Evolutionary conservation across 164 flowering plant species (phyloP), one percentile per base, ranked within the genome.

Genomic region (Saururus chinensis): DNA sequence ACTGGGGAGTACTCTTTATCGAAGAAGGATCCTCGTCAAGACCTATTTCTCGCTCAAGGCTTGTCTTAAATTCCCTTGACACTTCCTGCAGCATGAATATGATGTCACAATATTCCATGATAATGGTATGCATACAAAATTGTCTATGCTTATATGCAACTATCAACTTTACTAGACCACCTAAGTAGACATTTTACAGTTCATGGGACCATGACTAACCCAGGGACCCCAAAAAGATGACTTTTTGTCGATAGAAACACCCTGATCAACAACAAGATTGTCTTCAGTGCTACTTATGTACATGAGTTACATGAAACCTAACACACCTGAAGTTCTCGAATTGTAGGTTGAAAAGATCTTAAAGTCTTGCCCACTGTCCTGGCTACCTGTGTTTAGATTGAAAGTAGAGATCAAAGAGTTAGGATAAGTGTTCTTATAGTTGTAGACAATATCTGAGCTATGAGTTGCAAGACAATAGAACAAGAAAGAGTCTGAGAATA

Each of bases 261-360:
- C 40, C 7, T 14, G 19, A 35, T 16, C 21, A 61, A 1, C 19
- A 25, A 37, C 56, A 62, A 51, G 21, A 20, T 1, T 10, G 17
- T 26, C 14, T 19, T 7, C 30, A 30, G 6, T n/a, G 37, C 6
- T 30, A 30, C 37, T 30, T 30, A 30, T 2, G 37, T 2, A 30
- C 2, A 30, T 30, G 37, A 30, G 37, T 30, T 6, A 30, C 4
- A 62, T 35, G 16, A 17, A 55, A 58, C 14, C 26, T 45, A 19
- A 65, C 66, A 60, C 19, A 83, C 99, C 95, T 93, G 99, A 70
- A 93, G 92, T 73, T 93, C 99, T 67, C 82, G 80, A 64, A 93
- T 90, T 41, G 99, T 93, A 21, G 99, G 99, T 68, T 90, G 97
- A 71, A 93, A 93, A 68, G 85, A 80, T 61, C 96, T 95, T 58